Conservation (phyloP, 306 rosid species). For the Albizia julibrissin region DNA sequence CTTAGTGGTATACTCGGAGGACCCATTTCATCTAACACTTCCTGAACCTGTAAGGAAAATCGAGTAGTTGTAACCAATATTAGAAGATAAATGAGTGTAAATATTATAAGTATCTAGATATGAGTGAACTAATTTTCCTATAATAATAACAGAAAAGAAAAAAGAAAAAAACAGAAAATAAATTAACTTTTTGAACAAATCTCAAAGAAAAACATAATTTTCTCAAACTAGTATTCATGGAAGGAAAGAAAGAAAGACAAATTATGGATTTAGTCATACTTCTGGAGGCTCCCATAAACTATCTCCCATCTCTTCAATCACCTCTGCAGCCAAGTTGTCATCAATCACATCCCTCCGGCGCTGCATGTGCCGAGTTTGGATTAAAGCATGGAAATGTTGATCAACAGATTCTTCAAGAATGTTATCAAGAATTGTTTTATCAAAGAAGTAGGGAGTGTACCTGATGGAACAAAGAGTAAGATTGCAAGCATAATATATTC, state of each 20-base stretch:
- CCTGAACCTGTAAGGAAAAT: slow-evolving; percentile 72
- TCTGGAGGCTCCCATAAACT: slow-evolving; percentile 90
- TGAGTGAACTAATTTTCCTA: background rate
- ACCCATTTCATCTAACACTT: slow-evolving; percentile 90
- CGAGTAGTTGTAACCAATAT: background rate
- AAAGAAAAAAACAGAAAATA: slow-evolving; percentile 7
- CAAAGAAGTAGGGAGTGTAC: slow-evolving; percentile 98
- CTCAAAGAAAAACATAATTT: background rate
- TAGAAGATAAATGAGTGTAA: slow-evolving; percentile 8
- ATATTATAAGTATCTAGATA: background rate
- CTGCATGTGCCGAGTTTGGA: slow-evolving; percentile 93
- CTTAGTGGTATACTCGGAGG: slow-evolving; percentile 85
- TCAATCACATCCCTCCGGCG: slow-evolving; percentile 86
- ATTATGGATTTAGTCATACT: slow-evolving; percentile 49
- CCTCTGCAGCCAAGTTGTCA: slow-evolving; percentile 87
- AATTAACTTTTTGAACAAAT: slow-evolving; percentile 25
- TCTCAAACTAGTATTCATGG: slow-evolving; percentile 14
- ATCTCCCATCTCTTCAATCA: slow-evolving; percentile 92
- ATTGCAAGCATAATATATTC: slow-evolving; percentile 31
- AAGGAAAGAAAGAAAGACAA: background rate
- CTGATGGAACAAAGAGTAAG: slow-evolving; percentile 53
- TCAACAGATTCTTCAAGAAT: slow-evolving; percentile 99
- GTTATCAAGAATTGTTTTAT: slow-evolving; percentile 91
- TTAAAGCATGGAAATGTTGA: slow-evolving; percentile 88
- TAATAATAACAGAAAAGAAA: background rate